A percentile compares a stretch with the other conserved stretches of the same genome.
Evolutionary conservation across 2,329 filamentous ascomycete genomes (phyloP).

Genomic region (Arthroderma uncinatum): DNA sequence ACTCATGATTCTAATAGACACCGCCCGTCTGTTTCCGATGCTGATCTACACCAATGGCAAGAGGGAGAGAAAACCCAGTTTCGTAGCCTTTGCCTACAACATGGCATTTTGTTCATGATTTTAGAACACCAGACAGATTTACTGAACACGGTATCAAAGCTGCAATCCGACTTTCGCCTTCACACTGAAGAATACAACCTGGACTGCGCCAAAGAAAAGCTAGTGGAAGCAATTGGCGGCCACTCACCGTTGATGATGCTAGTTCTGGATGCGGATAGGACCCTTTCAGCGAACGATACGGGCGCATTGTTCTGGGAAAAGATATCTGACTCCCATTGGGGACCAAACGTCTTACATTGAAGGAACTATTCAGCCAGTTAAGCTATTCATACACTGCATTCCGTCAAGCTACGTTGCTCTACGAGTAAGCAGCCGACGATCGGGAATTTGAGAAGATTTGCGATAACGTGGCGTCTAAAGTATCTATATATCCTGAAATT

Average conservation of each 20-base stretch:
- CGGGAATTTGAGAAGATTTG: slow-evolving; percentile 38
- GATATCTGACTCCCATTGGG: slow-evolving; percentile 4
- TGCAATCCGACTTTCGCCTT: slow-evolving; percentile 31
- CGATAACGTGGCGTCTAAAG: slow-evolving; percentile 31
- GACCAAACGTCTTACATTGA: slow-evolving; percentile 22
- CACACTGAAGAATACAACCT: slow-evolving; percentile 35
- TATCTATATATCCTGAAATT: slow-evolving; percentile 42
- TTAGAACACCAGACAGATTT: slow-evolving; percentile 11
- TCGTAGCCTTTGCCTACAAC: slow-evolving; percentile 33
- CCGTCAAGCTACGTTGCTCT: slow-evolving; percentile 43
- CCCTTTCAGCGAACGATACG: slow-evolving; percentile 42
- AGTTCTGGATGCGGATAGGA: slow-evolving; percentile 50
- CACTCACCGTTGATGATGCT: slow-evolving; percentile 36
- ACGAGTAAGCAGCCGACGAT: slow-evolving; percentile 36
- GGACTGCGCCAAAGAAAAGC: slow-evolving; percentile 16
- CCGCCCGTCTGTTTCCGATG: slow-evolving; percentile 26
- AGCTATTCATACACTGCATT: slow-evolving; percentile 47
- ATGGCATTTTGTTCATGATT: slow-evolving; percentile 40
- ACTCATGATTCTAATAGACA: slow-evolving; percentile 27
- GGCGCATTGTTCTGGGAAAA: slow-evolving; percentile 42
- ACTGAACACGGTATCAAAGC: background rate
- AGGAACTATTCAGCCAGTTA: slow-evolving; percentile 38
- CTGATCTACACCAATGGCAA: slow-evolving; percentile 41
- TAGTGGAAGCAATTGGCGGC: slow-evolving; percentile 24
- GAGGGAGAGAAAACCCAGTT: slow-evolving; percentile 36